These are phyloP conservation scores for Dianthus caryophyllus DNA, from an alignment of 148 eudicot genomes.

Conservation along the genomic window DNA sequence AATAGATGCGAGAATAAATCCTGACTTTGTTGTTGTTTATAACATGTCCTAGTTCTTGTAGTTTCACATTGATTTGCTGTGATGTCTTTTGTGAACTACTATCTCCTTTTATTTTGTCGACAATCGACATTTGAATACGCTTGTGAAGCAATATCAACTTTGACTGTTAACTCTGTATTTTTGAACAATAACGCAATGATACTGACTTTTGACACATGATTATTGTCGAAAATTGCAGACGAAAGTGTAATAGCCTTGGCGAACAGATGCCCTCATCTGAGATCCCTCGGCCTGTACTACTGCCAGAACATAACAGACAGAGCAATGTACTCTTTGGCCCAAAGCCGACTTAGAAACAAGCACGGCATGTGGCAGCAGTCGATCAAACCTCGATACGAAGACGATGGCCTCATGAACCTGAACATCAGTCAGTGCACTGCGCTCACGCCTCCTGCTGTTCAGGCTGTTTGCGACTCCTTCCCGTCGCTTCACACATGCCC, in stretches of 20 bases:
- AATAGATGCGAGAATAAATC: too few relatives aligned
- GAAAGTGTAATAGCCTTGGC: constrained; percentile 94
- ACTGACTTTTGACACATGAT: background rate
- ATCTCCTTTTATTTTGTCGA: too few relatives aligned
- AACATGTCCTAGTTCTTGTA: background rate
- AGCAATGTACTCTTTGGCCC: constrained; percentile 93
- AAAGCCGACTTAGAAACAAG: constrained; percentile 57
- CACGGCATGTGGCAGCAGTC: constrained; percentile 58
- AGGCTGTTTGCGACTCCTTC: constrained; percentile 77
- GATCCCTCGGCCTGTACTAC: constrained; percentile 79
- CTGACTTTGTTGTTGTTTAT: too few relatives aligned
- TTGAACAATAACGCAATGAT: background rate
- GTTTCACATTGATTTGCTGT: background rate
- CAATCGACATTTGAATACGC: background rate
- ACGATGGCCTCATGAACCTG: constrained; percentile 76
- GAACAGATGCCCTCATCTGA: constrained; percentile 64
- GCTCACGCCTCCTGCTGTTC: constrained; percentile 91
- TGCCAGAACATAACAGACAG: constrained; percentile 89
- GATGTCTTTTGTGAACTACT: background rate
- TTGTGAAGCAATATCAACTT: background rate
- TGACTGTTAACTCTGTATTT: background rate
- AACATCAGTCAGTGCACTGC: constrained; percentile 99
- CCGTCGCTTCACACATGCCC: constrained; percentile 92
- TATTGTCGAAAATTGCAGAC: constrained; percentile 39
- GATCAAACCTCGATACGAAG: constrained; percentile 45